These are phyloP conservation scores for Sugiyamaella pinicola DNA, from an alignment of 1,139 yeast genomes.

Conservation along the genomic window DNA sequence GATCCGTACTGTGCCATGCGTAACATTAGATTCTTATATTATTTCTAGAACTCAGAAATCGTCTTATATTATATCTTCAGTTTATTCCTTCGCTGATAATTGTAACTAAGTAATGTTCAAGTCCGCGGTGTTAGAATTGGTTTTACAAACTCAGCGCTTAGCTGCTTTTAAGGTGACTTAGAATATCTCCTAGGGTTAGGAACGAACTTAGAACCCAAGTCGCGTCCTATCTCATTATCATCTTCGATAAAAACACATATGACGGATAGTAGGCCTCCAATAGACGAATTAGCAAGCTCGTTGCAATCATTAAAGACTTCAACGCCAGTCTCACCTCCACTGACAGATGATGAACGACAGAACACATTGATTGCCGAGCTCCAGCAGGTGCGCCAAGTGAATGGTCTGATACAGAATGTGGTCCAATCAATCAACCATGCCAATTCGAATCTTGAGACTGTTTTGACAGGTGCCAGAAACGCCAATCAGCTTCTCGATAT, in stretches of 20 bases:
- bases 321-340: neutral
- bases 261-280: conserved; percentile 3
- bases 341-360: conserved; percentile 30
- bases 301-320: conserved; percentile 21
- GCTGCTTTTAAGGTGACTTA: too few species aligned
- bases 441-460: conserved; percentile 31
- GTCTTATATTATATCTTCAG: too few species aligned
- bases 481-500: conserved; percentile 41
- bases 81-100: too few species aligned
- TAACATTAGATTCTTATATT: too few species aligned
- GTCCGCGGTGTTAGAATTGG: too few species aligned
- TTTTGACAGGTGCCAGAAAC: conserved; percentile 35
- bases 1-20: too few species aligned
- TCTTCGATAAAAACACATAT: neutral
- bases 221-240: too few species aligned
- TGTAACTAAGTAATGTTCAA: too few species aligned
- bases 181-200: too few species aligned
- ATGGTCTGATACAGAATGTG: conserved; percentile 34
- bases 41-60: too few species aligned
- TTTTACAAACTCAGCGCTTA: too few species aligned
- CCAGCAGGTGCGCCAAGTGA: conserved; percentile 34
- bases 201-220: too few species aligned
- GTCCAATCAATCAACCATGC: conserved; percentile 32
- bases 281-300: conserved; percentile 20
- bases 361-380: conserved; percentile 31